Base-by-base conservation (phyloP, 2,329 filamentous ascomycete genomes). In the Chrysoporthe austroafricana region DNA sequence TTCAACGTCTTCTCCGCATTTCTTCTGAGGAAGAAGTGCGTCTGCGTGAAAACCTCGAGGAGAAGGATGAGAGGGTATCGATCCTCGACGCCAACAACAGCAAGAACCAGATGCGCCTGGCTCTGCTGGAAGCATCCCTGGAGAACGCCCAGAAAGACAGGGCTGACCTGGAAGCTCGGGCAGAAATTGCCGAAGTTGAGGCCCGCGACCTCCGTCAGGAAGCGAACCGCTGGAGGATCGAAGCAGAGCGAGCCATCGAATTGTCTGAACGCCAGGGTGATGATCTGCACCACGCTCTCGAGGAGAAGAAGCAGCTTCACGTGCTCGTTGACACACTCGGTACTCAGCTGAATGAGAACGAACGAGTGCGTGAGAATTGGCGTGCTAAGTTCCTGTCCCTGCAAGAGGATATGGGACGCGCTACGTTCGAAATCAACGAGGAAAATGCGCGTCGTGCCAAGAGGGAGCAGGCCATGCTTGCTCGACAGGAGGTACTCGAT, bases 371-470 rank as follows among this genome's bases (percentile, higher is more conserved):
- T 67, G 93, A 97, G 76, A 89, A 86, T 69, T 94, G 96, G 87
- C 90, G 93, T 72, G 84, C 84, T 76, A 97, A 96, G 79, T 91
- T 97, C 74, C 88, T 95, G 73, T 89, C 89, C 69, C 83, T 99
- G 50, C 94, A 98, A 78, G 88, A 93, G 71, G 93, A 97, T 73
- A 95, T 98, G 90, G 87, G 89, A 43, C 84, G 84, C 66, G 92
- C 93, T 61, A 90, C 92, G 64, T 88, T 88, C 59, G 91, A 97
- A 70, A 89, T 97, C 70, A 89, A 91, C 32, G 89, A 92, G 73
- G 94, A 98, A 76, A 95, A 94, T 76, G 88, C 91, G 42, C 85
- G 87, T 46, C 94, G 91, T 80, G 88, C 89, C 73, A 91, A 91
- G 79, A 91, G 91, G 76, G 92, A 96, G 76, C 89, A 92, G 72